phyloP scores from a whole-genome alignment of 768 basidiomycete genomes.

The Macrocybe gigantea region DNA sequence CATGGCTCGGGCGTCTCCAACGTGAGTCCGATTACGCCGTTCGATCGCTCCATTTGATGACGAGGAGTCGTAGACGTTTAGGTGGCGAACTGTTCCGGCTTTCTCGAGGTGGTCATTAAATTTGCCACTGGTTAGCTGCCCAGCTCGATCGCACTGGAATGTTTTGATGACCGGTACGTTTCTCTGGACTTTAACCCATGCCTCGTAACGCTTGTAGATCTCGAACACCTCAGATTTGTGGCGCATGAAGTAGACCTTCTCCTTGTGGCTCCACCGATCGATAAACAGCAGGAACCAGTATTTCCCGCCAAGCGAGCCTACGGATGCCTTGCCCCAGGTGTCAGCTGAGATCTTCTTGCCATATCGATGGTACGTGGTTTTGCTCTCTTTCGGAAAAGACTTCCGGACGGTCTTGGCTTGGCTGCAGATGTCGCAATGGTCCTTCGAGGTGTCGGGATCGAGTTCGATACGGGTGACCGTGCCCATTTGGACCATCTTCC shows the following conservation, averaged over 20 bases:
- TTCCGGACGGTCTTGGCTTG: slow-evolving; percentile 34
- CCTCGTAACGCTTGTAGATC: slow-evolving; percentile 8
- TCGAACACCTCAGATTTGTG: slow-evolving; percentile 13
- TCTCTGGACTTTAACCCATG: slow-evolving; percentile 13
- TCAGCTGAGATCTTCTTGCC: slow-evolving; percentile 18
- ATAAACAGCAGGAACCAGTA: slow-evolving; percentile 25
- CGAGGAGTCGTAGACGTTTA: slow-evolving; percentile 22
- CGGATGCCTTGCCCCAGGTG: slow-evolving; percentile 38
- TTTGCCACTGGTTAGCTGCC: slow-evolving; percentile 20
- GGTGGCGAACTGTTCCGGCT: slow-evolving; percentile 20
- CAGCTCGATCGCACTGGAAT: slow-evolving; percentile 23
- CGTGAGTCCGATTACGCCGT: slow-evolving; percentile 18
- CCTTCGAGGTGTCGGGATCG: slow-evolving; percentile 18
- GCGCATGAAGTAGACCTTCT: slow-evolving; percentile 8
- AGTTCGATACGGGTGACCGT: slow-evolving; percentile 24
- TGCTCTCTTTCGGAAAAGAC: slow-evolving; percentile 21
- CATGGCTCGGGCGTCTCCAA: slow-evolving; percentile 19
- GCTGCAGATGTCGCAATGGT: slow-evolving; percentile 33
- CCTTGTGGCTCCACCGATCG: too few species aligned
- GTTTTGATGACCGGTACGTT: slow-evolving; percentile 11
- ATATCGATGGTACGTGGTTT: slow-evolving; percentile 19
- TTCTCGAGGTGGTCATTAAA: slow-evolving; percentile 13
- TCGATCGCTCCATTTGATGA: slow-evolving; percentile 29
- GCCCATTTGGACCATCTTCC: slow-evolving; percentile 19
- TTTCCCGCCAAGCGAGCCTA: slow-evolving; percentile 16